Evolutionary conservation across 208 protist species (phyloP), one percentile per base, ranked within the genome.

Genomic region (Crithidia expoeki): DNA sequence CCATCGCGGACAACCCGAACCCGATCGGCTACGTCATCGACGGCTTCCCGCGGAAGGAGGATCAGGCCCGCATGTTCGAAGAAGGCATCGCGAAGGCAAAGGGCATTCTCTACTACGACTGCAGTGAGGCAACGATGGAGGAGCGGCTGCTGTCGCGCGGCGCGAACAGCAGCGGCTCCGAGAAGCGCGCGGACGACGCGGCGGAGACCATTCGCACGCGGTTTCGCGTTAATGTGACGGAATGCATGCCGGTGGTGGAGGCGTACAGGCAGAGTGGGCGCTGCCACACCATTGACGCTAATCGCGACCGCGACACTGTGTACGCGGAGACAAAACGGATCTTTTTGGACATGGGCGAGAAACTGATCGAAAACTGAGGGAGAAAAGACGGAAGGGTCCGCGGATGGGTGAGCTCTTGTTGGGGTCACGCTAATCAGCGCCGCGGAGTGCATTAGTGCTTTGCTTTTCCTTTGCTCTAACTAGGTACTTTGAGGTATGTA

Each of bases 11-110:
- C 34, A 27, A 76, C n/a, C 76, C 81, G 12, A 94, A 85, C 53
- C 72, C 88, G 0, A 58, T 52, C 36, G 92, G 92, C n/a, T 97
- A 90, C 62, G 63, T 97, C 32, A 85, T 97, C 50, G 92, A 97
- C 71, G 92, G 94, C 36, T 97, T 96, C 63, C 94, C 94, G 9
- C 80, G 94, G 36, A 94, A 93, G 68, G 63, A 74, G 46, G 92
- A 94, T 55, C 94, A 97, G 79, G 86, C 85, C 2, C 58, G 76
- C 53, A 92, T 92, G 86, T 97, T 96, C 69, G 92, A 96, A 75
- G 81, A 90, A 0, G 75, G 68, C 23, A 88, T 96, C 40, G 90
- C 74, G 3, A 69, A 60, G 46, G 84, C 88, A 7, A 72, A 69
- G 4, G 83, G 76, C 4, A 90, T 95, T 56, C 28, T 97, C 49